phyloP scores from a whole-genome alignment of 2,329 filamentous ascomycete genomes.

The Penicillium sp. region DNA sequence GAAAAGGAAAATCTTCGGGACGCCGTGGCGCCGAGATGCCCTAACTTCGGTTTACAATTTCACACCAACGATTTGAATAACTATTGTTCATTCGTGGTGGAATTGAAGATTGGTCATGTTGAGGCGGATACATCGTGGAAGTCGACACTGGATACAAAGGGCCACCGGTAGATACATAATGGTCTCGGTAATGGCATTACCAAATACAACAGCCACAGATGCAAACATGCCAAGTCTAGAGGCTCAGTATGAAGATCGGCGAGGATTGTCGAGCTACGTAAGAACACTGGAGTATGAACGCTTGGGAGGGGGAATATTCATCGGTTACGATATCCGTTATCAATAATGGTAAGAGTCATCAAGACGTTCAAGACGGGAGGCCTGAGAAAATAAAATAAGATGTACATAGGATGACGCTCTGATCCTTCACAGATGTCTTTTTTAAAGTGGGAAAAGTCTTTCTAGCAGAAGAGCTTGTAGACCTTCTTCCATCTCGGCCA shows the following conservation, averaged over 20 bases:
- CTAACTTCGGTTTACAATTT: neutral
- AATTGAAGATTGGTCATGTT: no score
- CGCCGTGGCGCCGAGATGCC: neutral
- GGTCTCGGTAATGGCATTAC: constrained; percentile 6
- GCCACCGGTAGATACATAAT: neutral
- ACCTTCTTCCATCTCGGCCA: constrained; percentile 75
- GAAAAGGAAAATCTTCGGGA: constrained; percentile 4
- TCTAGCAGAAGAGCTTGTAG: constrained; percentile 68
- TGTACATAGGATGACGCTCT: constrained; percentile 2
- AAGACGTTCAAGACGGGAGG: constrained; percentile 4
- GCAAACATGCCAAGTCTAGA: constrained; percentile 25
- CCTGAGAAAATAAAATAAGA: neutral
- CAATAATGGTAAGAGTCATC: constrained; percentile 6
- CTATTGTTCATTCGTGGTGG: neutral
- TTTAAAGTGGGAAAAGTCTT: neutral
- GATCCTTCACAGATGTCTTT: neutral
- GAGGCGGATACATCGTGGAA: neutral
- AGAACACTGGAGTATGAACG: neutral
- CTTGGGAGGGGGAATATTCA: neutral
- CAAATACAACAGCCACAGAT: constrained; percentile 13
- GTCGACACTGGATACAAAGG: neutral
- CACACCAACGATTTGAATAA: no score
- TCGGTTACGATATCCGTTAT: constrained; percentile 8
- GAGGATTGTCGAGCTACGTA: constrained; percentile 1
- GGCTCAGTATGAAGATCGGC: constrained; percentile 10